Base-by-base conservation (phyloP, 2,329 filamentous ascomycete species). In the Sarocladiaceae sp. region DNA sequence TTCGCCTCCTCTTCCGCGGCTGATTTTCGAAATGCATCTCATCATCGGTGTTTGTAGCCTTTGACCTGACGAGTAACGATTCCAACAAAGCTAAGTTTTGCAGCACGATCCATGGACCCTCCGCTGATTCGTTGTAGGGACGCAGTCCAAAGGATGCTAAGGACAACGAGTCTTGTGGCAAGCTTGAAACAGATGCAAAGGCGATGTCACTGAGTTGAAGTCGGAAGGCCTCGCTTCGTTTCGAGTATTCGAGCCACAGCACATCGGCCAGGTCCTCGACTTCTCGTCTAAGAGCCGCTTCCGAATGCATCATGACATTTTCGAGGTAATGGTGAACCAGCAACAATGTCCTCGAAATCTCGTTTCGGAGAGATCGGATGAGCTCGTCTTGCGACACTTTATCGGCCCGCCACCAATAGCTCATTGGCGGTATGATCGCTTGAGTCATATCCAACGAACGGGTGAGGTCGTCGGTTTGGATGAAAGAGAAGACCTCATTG, bases 181-280 rank as follows among this genome's bases (percentile, higher is more conserved):
- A 55, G 56, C 59, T 53, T 55, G 72, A 59, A 52, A 69, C 52
- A 35, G 72, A 57, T 4, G 6, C 27, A 50, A 86, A 85, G 1
- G 72, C 67, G 20, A 96, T 59, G 54, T 96, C 86, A 48, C 87
- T 80, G n/a, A 94, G 65, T 50, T 88, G 84, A 10, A 97, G 70
- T 29, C 83, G 78, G 39, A 86, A 82, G 47, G 80, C 79, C 39
- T 85, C 80, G 27, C 80, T 72, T 48, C 88, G 76, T 50, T 73
- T 82, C 3, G 78, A 72, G 61, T 97, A 97, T 55, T 96, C 91
- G 7, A 67, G 67, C 68, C 83, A 84, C n/a, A 98, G 64, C 3
- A 75, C 70, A 34, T 89, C 82, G 26, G 82, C 59, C 2, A 96
- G 62, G n/a, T 76, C 75, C 50, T 83, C 78, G 5, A 95, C 45